These are phyloP conservation scores for Novakomyces olei DNA, from an alignment of 805 yeast species.

Conservation along the genomic window DNA sequence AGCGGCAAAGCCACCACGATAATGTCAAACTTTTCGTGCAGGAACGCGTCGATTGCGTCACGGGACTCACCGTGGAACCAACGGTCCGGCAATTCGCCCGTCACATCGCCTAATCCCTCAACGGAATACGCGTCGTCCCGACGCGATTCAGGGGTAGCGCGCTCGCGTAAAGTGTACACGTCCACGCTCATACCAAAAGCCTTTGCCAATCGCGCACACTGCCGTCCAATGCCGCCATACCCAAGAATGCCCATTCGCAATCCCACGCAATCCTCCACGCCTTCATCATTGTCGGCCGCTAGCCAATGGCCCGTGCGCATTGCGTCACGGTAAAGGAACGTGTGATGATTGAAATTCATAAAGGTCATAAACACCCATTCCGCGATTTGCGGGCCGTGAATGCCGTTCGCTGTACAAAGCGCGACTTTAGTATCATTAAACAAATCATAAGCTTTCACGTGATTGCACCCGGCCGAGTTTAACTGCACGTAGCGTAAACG, in stretches of 20 bases:
- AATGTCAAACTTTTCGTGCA: slow-evolving; percentile 26
- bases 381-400: too few relatives aligned
- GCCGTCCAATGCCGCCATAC: slow-evolving; percentile 50
- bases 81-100: slow-evolving; percentile 17
- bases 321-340: too few relatives aligned
- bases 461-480: too few relatives aligned
- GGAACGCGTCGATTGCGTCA: slow-evolving; percentile 23
- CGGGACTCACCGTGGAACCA: slow-evolving; percentile 29
- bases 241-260: slow-evolving; percentile 51
- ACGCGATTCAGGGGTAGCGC: slow-evolving; percentile 9
- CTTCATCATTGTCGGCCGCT: too few relatives aligned
- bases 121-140: slow-evolving; percentile 18
- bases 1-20: slow-evolving; percentile 47
- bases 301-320: too few relatives aligned
- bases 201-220: slow-evolving; percentile 32
- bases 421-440: too few relatives aligned
- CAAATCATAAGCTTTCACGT: too few relatives aligned
- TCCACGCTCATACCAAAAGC: slow-evolving; percentile 38
- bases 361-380: too few relatives aligned
- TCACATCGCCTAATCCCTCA: slow-evolving; percentile 28
- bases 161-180: slow-evolving; percentile 11
- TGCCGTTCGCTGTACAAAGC: too few relatives aligned
- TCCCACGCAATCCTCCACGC: too few relatives aligned
- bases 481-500: too few relatives aligned
- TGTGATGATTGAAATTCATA: too few relatives aligned